Conservation (phyloP, 805 yeast species). For the Spathaspora boniae region DNA sequence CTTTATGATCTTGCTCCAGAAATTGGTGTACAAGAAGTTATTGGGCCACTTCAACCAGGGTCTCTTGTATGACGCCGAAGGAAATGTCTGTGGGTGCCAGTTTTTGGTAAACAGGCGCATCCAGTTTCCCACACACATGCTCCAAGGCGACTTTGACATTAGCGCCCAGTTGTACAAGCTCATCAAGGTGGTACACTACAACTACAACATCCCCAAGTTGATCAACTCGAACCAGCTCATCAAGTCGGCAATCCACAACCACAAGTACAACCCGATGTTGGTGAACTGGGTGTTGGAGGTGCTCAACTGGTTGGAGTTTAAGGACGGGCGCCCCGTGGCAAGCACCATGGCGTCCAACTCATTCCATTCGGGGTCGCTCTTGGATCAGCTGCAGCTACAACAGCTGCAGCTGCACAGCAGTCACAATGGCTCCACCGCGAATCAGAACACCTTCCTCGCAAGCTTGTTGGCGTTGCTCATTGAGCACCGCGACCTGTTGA, state of each 20-base stretch:
- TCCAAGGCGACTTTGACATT: constrained; percentile 46
- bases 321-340: constrained; percentile 36
- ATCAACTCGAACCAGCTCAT: constrained; percentile 39
- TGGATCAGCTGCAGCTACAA: neutral
- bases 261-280: constrained; percentile 30
- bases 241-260: constrained; percentile 17
- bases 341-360: constrained; percentile 8
- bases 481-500: constrained; percentile 36
- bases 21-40: constrained; percentile 35
- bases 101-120: constrained; percentile 30
- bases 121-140: constrained; percentile 33
- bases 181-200: constrained; percentile 34
- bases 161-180: constrained; percentile 32
- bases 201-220: constrained; percentile 45
- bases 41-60: constrained; percentile 19
- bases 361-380: constrained; percentile 11
- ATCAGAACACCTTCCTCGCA: constrained; percentile 40
- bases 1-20: constrained; percentile 38
- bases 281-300: constrained; percentile 52
- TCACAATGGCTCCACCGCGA: constrained; percentile 3
- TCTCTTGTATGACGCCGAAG: constrained; percentile 8
- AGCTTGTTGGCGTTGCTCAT: constrained; percentile 44
- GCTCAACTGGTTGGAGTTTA: constrained; percentile 52
- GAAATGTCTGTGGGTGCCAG: constrained; percentile 12
- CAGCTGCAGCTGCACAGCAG: neutral